Base-by-base conservation (phyloP, 768 basidiomycete species). In the Terana coerulea region DNA sequence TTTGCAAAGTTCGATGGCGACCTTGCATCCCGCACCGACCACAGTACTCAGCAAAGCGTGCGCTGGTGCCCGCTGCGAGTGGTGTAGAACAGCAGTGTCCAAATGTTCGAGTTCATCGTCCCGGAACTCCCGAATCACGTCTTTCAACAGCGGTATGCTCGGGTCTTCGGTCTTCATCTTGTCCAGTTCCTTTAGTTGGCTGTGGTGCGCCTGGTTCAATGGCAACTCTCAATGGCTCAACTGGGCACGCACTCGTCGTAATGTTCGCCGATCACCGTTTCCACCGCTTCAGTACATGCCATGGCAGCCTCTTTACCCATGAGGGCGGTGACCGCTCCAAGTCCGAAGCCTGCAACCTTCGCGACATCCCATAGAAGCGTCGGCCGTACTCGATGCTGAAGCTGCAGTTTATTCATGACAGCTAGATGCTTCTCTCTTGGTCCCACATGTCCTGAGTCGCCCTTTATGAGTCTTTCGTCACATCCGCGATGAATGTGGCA, bases 231-330 rank as follows among this genome's bases (percentile, higher is more conserved):
- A 31, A 2, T 14, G 24, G 21, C 9, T 31, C 42, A 39, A 49
- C 11, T 3, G 25, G 21, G 24, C n/a, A 78, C 91, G 64, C 65
- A 95, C 95, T 97, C 93, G 66, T 98, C 91, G 61, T 98, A 98
- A 69, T 98, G 95, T 67, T 98, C 95, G 34, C 95, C 95, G 47
- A 98, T 98, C 50, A 92, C 92, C 0, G 95, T 97, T 67, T 98
- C 95, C 17, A 98, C 94, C 0, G 95, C 95, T 67, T 98, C 95
- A 0, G 95, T 98, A 62, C 95, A 98, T 5, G 95, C 95, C 95
- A 98, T 98, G 0, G 95, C 93, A 11, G 94, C 92, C 59, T 97
- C 88, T 63, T 83, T 88, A 31, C 95, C 89, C 79, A 95, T 76
- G 19, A 95, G 69, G 0, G 91, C 95, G 0, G 95, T 97, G 0